Evolutionary conservation across 345 rosid genomes (phyloP), one percentile per base, ranked within the genome.

Genomic region (Gossypium arboreum): DNA sequence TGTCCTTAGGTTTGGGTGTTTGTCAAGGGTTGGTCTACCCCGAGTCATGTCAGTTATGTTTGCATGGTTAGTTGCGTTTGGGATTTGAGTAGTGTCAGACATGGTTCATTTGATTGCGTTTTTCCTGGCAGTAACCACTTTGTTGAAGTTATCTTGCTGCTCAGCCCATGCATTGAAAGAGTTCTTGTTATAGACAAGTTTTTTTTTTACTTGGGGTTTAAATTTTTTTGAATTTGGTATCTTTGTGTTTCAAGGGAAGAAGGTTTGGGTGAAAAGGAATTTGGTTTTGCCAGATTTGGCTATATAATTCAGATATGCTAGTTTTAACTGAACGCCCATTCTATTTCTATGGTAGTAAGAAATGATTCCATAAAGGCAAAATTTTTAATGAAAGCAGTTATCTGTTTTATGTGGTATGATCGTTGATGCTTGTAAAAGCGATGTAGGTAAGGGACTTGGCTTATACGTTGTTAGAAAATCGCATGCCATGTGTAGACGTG

Each of bases 61-160:
- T 85, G 82, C 71, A 47, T 75, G 77, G 77, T 1, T 54, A 74
- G 79, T 78, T 80, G 74, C 74, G 76, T 68, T 74, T 56, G 59
- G 56, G 18, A 52, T 52, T 16, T 52, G 20, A n/a, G n/a, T 16
- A 16, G 56, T 79, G 63, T 62, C 63, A 20, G 70, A 13, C 44
- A 50, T 22, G 43, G 43, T 51, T 29, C 9, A 25, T 69, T 27
- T 44, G 51, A 51, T 13, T 5, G 10, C 60, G 13, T 9, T 65
- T 51, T 29, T 4, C 57, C 43, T 2, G 25, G 34, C 7, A 16
- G 22, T 69, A 17, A 10, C 18, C 18, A 7, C 59, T n/a, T 12
- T 27, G 59, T 16, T 22, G 0, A 29, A 27, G 45, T 69, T 69
- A 9, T 27, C 3, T 25, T 51, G 18, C 59, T 69, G 73, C 59